These are phyloP conservation scores for Euclidium syriacum DNA, from an alignment of 345 rosid genomes.

Conservation along the genomic window DNA sequence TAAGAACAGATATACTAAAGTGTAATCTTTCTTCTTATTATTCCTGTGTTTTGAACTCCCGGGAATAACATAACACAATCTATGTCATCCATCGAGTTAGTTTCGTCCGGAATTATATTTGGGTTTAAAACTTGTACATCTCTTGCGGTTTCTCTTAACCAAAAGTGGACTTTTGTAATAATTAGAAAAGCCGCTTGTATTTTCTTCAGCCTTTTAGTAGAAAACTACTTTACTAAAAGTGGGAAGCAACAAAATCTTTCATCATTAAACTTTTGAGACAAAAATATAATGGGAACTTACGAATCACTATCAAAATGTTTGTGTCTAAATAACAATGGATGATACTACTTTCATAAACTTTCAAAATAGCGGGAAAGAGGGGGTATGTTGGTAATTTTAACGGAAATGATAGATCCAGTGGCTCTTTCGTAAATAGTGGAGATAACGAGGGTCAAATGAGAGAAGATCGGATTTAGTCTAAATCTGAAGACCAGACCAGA, in stretches of 20 bases:
- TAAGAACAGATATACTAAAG: background rate
- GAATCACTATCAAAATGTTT: no score
- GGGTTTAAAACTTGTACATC: background rate
- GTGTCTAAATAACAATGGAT: background rate
- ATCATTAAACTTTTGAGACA: background rate
- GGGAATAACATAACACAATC: background rate
- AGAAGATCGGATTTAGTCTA: background rate
- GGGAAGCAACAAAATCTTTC: no score
- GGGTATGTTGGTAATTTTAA: background rate
- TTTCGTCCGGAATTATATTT: no score
- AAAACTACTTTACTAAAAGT: no score
- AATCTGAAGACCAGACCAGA: slow-evolving; percentile 6
- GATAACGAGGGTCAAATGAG: background rate
- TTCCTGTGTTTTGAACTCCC: background rate
- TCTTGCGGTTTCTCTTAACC: background rate
- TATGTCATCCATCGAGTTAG: background rate
- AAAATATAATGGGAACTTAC: no score
- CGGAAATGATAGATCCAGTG: background rate
- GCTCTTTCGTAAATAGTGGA: background rate
- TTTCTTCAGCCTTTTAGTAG: no score
- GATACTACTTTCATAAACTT: background rate
- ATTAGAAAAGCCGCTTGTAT: no score
- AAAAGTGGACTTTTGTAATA: background rate
- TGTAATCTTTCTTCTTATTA: slow-evolving; percentile 4
- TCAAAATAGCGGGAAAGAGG: background rate